A percentile compares a stretch with the other conserved stretches of the same genome.
Evolutionary conservation across 352 stramenopile species (phyloP).

Genomic region (Phytophthora ohioensis): DNA sequence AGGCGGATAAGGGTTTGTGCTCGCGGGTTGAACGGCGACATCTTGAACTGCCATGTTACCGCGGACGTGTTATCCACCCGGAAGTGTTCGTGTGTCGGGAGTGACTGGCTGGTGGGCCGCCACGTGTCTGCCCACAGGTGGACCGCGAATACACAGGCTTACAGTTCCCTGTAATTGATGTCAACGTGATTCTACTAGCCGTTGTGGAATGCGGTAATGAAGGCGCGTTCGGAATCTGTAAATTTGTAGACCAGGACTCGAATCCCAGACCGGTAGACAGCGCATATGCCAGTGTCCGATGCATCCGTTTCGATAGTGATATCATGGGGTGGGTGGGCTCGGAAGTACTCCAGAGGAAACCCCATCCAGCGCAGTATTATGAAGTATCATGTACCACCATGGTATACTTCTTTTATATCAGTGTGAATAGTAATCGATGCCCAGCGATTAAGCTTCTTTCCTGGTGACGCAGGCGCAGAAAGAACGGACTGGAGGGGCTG

Average conservation of each 20-base stretch:
- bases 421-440: too few species aligned
- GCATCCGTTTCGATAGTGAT: not conserved
- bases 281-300: not conserved
- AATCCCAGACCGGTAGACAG: not conserved
- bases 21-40: conserved; percentile 19
- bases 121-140: not conserved
- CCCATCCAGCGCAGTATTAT: too few species aligned
- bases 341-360: not conserved
- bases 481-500: too few species aligned
- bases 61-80: conserved; percentile 28
- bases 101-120: not conserved
- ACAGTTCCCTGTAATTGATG: conserved; percentile 11
- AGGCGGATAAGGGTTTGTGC: conserved; percentile 15
- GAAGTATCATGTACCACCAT: too few species aligned
- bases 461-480: too few species aligned
- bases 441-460: too few species aligned
- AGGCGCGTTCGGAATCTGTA: not conserved
- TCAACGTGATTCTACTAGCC: conserved; percentile 3
- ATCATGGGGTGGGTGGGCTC: not conserved
- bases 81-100: conserved; percentile 23
- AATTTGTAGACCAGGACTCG: not conserved
- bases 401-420: too few species aligned
- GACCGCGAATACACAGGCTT: conserved; percentile 3
- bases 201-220: not conserved
- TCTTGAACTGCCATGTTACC: conserved; percentile 18